Base-by-base conservation (phyloP, 78 protist genomes). In the Dictyostelium intermedium region DNA sequence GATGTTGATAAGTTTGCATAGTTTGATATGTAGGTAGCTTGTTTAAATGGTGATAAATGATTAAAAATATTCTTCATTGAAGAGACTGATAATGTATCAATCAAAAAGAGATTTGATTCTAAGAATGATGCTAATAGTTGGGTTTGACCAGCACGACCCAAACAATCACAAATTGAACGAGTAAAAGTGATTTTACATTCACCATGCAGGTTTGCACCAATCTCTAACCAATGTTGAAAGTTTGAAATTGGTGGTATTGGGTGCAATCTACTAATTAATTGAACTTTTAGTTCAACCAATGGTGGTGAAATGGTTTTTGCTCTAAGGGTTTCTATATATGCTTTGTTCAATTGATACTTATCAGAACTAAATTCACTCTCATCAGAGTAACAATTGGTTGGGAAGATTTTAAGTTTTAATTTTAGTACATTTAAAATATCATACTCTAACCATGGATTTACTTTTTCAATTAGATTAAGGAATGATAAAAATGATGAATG, bases 191-290 rank as follows among this genome's bases (percentile, higher is more conserved):
- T 34, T 16, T 30, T 32, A 34, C 45, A 72, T 5, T 72, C 79
- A 18, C 13, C 11, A 10, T 66, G 18, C 27, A 66, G 27, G 5
- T 8, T 1, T 11, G 9, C 25, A 0, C 35, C 74, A 66, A 66
- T 27, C 8, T 66, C 74, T 66, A 27, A 66, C 79, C 79, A 72
- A 34, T 72, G 1, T 72, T 72, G 79, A 6, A 72, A 72, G 34
- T 72, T 72, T 34, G 79, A 72, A 72, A 34, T 34, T 72, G 39
- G 79, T 34, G 39, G 39, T 34, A 72, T 72, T 72, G 79, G 79
- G 34, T 72, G 16, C 2, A 34, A 2, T 72, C 45, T 72, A 72
- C 45, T 72, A 30, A 34, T 3, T 23, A 72, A 34, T 34, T 34
- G 20, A 18, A 72, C 8, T 18, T 6, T 16, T 34, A 72, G 16